Evolutionary conservation across 495 filamentous ascomycete genomes (phyloP), one percentile per base, ranked within the genome.

Genomic region (Xylaria bambusicola): DNA sequence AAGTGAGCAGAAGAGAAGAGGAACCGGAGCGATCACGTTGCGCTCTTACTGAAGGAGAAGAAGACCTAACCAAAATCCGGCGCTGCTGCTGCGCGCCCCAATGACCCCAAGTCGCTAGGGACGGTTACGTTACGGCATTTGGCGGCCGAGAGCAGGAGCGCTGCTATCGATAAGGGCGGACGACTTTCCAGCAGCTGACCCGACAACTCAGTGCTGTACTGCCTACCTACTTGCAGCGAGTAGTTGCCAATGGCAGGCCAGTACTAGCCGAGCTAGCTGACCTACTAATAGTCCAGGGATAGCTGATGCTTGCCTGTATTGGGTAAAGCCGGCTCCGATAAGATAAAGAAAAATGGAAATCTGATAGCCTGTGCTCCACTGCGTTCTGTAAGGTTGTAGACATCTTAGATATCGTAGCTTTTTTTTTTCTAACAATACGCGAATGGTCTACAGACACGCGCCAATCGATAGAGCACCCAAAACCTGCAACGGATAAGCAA

Each of bases 71-170:
- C 58, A 46, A 45, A 60, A 54, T 38, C 58, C 56, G 56, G 47
- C 56, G 55, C 38, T 58, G 56, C n/a, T n/a, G 42, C 56, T 58
- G 46, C 57, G 49, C 57, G 49, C 57, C 47, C 57, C 47, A 36
- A 41, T 53, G 47, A 31, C 57, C 56, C 57, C 58, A 60, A 61
- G 47, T 24, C 49, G 47, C 15, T 13, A 31, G 20, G 49, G 44
- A 29, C 58, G 10, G 51, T 61, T 61, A 49, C 50, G 58, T 47
- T 61, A 55, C 58, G 58, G 58, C 51, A 61, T 61, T 56, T 61
- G 58, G 58, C 58, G 45, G 58, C 50, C 48, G 49, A 42, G 44
- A 45, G 24, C 6, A 46, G 57, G 21, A 59, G 40, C 27, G 40
- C n/a, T 8, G 9, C 17, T 61, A 61, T 61, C 58, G 58, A 61